Conservation (phyloP, 2,329 filamentous ascomycete species). For the Rugonectria rugulosa region DNA sequence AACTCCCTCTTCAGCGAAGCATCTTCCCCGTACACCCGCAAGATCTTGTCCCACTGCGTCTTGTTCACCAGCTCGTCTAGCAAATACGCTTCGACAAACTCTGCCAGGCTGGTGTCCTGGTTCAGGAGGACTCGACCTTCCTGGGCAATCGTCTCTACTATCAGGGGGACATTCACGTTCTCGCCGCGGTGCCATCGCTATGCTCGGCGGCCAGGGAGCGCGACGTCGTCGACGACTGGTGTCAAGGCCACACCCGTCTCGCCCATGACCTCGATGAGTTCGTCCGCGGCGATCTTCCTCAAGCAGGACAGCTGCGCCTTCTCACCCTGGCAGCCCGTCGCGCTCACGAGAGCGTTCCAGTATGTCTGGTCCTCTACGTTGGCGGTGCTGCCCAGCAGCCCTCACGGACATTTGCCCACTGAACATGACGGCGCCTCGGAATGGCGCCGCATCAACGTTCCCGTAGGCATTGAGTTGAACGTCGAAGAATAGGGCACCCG, state of each 20-base stretch:
- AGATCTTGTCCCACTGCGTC: constrained; percentile 19
- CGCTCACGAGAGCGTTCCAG: constrained; percentile 28
- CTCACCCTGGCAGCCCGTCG: constrained; percentile 25
- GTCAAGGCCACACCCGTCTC: constrained; percentile 8
- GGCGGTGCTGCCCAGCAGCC: constrained; percentile 21
- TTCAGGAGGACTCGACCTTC: constrained; percentile 36
- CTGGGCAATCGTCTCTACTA: constrained; percentile 36
- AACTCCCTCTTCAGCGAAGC: constrained; percentile 27
- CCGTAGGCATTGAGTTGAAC: constrained; percentile 34
- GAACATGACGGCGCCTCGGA: constrained; percentile 39
- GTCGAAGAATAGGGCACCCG: constrained; percentile 43
- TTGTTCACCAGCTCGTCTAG: constrained; percentile 15
- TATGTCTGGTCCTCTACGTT: neutral
- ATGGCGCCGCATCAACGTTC: constrained; percentile 22
- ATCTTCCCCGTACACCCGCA: constrained; percentile 27
- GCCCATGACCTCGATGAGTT: constrained; percentile 27
- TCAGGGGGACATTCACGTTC: constrained; percentile 31
- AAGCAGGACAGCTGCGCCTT: constrained; percentile 32
- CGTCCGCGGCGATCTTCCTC: constrained; percentile 20
- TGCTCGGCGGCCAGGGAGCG: constrained; percentile 22
- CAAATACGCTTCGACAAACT: constrained; percentile 31
- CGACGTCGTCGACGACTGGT: constrained; percentile 30
- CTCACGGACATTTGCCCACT: constrained; percentile 41
- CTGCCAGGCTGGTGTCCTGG: constrained; percentile 27
- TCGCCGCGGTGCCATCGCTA: constrained; percentile 31